phyloP scores from a whole-genome alignment of 225 moss, liverwort and hornwort species.

The Sphagnum tenellum region DNA sequence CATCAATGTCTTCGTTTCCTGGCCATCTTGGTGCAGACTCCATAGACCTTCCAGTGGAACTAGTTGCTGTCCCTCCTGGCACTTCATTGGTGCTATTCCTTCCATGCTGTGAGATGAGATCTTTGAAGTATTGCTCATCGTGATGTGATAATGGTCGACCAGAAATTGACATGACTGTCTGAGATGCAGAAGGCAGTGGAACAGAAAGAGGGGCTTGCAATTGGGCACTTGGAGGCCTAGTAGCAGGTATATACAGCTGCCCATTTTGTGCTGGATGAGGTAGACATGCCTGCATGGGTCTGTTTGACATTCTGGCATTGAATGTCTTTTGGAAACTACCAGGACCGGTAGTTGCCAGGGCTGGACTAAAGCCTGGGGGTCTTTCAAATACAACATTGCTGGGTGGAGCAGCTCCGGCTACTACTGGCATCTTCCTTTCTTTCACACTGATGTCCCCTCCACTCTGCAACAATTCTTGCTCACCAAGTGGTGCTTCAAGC shows the following conservation, averaged over 20 bases:
- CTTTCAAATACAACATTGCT: constrained; percentile 23
- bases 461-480: background rate
- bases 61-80: constrained; percentile 12
- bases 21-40: constrained; percentile 40
- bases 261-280: constrained; percentile 5
- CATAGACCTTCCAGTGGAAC: constrained; percentile 7
- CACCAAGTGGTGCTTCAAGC: background rate
- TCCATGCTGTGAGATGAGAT: constrained; percentile 82
- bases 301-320: background rate
- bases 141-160: constrained; percentile 45
- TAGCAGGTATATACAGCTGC: constrained; percentile 10
- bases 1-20: constrained; percentile 51
- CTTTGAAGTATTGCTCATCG: constrained; percentile 84
- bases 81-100: constrained; percentile 42
- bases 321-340: background rate
- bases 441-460: constrained; percentile 10
- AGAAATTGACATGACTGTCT: constrained; percentile 24
- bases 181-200: constrained; percentile 24
- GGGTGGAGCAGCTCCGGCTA: constrained; percentile 2
- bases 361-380: constrained; percentile 43
- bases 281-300: constrained; percentile 10
- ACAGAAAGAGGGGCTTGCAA: constrained; percentile 8
- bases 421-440: constrained; percentile 18
- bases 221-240: constrained; percentile 10
- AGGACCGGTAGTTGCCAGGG: constrained; percentile 7